Evolutionary conservation across 345 rosid species (phyloP), one percentile per base, ranked within the genome.

Genomic region (Hevea brasiliensis): DNA sequence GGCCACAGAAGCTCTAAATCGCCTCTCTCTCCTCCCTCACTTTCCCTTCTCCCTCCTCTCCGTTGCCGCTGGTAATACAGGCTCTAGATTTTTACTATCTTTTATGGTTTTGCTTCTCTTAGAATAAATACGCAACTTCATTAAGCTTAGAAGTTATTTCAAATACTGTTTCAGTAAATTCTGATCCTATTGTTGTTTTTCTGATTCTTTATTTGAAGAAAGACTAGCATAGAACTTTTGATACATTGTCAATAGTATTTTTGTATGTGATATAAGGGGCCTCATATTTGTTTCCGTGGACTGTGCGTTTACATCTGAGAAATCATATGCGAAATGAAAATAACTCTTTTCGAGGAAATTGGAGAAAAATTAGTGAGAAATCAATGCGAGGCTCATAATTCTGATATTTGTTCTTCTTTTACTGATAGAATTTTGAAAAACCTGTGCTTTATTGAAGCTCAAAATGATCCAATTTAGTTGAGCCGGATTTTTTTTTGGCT

Each of bases 31-130:
- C 51, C 80, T 81, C 51, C 88, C 91, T 83, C 87, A 80, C 75
- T 88, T 90, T 79, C 91, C 96, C 48, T 85, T 76, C 72, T 79
- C 82, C 69, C 94, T 92, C 80, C 98, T 92, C 81, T 84, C 90
- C 72, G 81, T 92, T 65, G 81, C 88, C 73, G 37, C 81, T 42
- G 88, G 97, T 90, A 84, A 75, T 59, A n/a, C 37, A 17, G 24
- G 1, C 42, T 24, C n/a, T 17, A 20, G 27, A 0, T n/a, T 35
- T 37, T 21, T 13, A 50, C 54, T 50, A 50, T 50, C 17, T 14
- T n/a, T 50, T 18, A 15, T 44, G 54, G 17, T 3, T 17, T 17
- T 17, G 20, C 20, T 50, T 7, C 54, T 50, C 54, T 50, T 50
- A 50, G n/a, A 50, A 50, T 50, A 13, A 44, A 44, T 44, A 1